Conservation (phyloP, 2,329 filamentous ascomycete genomes). For the Neopestalotiopsis sp. region DNA sequence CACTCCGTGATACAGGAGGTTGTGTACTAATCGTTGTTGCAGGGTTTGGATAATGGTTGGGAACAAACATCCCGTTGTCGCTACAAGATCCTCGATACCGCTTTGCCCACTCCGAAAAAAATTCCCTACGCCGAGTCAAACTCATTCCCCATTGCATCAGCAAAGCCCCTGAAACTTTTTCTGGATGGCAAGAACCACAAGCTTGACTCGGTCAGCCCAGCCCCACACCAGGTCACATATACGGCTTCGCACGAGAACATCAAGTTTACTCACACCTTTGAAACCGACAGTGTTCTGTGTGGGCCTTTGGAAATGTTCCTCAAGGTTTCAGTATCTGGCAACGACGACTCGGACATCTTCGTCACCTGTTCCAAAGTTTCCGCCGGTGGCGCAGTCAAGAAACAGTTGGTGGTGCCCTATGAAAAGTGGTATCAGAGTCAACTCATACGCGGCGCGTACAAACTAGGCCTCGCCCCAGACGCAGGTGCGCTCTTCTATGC, state of each 20-base stretch:
- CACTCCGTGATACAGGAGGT: not conserved
- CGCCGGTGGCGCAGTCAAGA: not conserved
- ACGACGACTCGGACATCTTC: not conserved
- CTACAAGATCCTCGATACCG: not conserved
- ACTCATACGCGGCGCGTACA: not conserved
- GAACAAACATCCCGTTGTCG: not conserved
- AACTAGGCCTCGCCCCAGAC: not conserved
- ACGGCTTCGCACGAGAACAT: not conserved
- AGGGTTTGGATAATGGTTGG: not conserved
- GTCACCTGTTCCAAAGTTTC: not conserved
- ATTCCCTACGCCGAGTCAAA: not conserved
- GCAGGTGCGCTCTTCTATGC: not conserved
- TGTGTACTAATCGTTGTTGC: not conserved
- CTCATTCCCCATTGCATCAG: not conserved
- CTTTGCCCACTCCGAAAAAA: not conserved
- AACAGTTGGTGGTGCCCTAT: not conserved
- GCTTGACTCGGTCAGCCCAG: not conserved
- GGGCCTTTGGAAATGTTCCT: not conserved
- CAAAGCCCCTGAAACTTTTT: not conserved
- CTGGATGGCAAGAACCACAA: not conserved
- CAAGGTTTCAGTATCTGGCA: not conserved
- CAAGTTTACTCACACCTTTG: not conserved
- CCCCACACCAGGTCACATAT: not conserved
- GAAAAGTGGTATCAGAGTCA: not conserved
- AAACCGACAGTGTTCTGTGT: not conserved